These are phyloP conservation scores for Endogone sp. DNA, from an alignment of 192 early-diverging fungal species.

Conservation along the genomic window DNA sequence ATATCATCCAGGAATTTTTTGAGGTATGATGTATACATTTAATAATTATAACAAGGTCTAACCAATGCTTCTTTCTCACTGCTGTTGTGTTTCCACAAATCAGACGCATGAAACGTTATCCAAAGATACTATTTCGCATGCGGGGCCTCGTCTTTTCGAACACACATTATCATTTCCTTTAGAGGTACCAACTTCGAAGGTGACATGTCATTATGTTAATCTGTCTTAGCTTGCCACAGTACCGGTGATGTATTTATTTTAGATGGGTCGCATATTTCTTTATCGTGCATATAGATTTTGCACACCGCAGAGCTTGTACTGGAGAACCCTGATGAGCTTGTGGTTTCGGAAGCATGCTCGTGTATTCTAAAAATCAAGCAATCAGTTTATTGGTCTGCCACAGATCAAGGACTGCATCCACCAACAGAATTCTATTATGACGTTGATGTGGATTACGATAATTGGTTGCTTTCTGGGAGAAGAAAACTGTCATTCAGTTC, in stretches of 20 bases:
- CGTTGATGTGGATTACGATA: conserved; percentile 59
- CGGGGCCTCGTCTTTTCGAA: conserved; percentile 3
- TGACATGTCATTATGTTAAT: conserved; percentile 3
- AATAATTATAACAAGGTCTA: too few species aligned
- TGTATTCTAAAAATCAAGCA: conserved; percentile 48
- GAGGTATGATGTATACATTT: conserved; percentile 26
- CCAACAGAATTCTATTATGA: conserved; percentile 52
- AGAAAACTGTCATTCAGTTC: conserved; percentile 50
- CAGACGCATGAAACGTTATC: conserved; percentile 40
- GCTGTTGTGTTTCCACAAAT: too few species aligned
- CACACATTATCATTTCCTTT: conserved; percentile 33
- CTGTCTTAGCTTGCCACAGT: not conserved
- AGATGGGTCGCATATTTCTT: not conserved
- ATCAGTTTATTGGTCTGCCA: conserved; percentile 49
- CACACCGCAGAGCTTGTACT: conserved; percentile 49
- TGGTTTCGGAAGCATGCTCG: conserved; percentile 52
- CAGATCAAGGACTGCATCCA: conserved; percentile 8
- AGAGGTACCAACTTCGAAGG: conserved; percentile 41
- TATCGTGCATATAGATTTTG: conserved; percentile 30
- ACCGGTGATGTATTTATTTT: too few species aligned
- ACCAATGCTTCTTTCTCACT: not conserved
- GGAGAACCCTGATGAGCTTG: conserved; percentile 29
- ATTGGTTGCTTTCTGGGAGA: conserved; percentile 65
- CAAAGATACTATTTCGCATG: conserved; percentile 31
- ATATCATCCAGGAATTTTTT: conserved; percentile 50